A percentile compares a stretch with the other conserved stretches of the same genome.
These are phyloP conservation scores for Coniella lustricola DNA, from an alignment of 2,329 filamentous ascomycete genomes.

Conservation along the genomic window DNA sequence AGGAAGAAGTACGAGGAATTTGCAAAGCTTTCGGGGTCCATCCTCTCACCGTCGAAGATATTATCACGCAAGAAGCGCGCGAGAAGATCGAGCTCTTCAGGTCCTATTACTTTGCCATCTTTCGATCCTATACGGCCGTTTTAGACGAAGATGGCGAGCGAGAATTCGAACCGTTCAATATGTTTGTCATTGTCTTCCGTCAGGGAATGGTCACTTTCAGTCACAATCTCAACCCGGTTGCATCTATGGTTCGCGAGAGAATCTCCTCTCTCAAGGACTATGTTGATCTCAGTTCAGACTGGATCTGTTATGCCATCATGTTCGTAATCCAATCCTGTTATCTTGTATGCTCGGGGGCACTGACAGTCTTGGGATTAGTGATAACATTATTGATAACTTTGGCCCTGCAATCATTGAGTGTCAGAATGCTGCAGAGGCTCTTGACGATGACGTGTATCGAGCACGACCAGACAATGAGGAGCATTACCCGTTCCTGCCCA, in stretches of 20 bases:
- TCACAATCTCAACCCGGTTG: constrained; percentile 80
- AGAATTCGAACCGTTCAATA: constrained; percentile 90
- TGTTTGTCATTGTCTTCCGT: constrained; percentile 94
- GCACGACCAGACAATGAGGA: constrained; percentile 79
- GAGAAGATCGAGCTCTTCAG: constrained; percentile 98
- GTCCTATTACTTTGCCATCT: constrained; percentile 97
- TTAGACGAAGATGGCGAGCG: constrained; percentile 70
- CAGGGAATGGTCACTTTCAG: constrained; percentile 94
- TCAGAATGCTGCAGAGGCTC: constrained; percentile 81
- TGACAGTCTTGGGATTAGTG: constrained; percentile 39
- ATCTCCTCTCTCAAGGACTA: constrained; percentile 93
- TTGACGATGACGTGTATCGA: constrained; percentile 93
- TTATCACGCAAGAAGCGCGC: constrained; percentile 86
- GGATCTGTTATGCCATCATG: constrained; percentile 99
- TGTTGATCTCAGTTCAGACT: constrained; percentile 88
- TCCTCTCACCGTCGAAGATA: constrained; percentile 92
- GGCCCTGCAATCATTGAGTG: constrained; percentile 82
- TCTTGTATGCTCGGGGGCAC: neutral
- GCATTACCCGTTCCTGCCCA: constrained; percentile 67
- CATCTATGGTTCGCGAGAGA: constrained; percentile 80
- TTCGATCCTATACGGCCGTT: constrained; percentile 81
- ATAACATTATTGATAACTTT: constrained; percentile 96
- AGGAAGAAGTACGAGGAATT: constrained; percentile 79
- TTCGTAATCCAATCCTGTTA: constrained; percentile 37
- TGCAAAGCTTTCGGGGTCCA: constrained; percentile 95